Conservation (phyloP, 352 stramenopile species). For the Globisporangium okanoganense region DNA sequence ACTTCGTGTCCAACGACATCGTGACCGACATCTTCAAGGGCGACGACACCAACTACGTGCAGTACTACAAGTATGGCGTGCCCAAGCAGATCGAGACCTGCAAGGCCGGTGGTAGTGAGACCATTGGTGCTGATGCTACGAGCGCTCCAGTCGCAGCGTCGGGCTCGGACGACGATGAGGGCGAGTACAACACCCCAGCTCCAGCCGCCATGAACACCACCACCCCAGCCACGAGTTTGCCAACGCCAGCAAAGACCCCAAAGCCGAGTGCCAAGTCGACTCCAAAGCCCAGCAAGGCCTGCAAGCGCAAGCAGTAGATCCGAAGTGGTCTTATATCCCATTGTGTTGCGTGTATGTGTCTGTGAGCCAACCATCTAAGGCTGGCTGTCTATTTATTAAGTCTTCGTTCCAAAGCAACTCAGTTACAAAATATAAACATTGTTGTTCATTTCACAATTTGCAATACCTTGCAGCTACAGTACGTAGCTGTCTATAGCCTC, state of each 20-base stretch:
- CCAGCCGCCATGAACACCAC: background rate
- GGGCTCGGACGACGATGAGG: background rate
- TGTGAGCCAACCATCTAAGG: background rate
- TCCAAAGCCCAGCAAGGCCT: background rate
- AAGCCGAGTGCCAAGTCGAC: background rate
- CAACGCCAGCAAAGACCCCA: background rate
- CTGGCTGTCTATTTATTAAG: background rate
- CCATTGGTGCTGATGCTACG: background rate
- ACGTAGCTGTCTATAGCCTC: too few species aligned
- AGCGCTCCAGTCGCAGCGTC: background rate
- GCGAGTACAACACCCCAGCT: background rate
- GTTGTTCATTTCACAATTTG: background rate
- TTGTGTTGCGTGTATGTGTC: background rate
- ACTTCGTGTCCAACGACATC: constrained; percentile 51
- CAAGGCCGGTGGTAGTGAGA: constrained; percentile 10
- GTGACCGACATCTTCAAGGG: constrained; percentile 32
- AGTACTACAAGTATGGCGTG: constrained; percentile 47
- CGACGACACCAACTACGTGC: constrained; percentile 25
- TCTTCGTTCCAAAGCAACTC: background rate
- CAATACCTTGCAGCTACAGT: background rate
- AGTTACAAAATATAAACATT: background rate
- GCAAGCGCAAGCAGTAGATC: background rate
- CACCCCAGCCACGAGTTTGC: background rate
- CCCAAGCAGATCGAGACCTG: constrained; percentile 41
- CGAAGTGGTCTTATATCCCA: background rate